phyloP scores from a whole-genome alignment of 2,329 filamentous ascomycete genomes.

The Monosporascus sp. region DNA sequence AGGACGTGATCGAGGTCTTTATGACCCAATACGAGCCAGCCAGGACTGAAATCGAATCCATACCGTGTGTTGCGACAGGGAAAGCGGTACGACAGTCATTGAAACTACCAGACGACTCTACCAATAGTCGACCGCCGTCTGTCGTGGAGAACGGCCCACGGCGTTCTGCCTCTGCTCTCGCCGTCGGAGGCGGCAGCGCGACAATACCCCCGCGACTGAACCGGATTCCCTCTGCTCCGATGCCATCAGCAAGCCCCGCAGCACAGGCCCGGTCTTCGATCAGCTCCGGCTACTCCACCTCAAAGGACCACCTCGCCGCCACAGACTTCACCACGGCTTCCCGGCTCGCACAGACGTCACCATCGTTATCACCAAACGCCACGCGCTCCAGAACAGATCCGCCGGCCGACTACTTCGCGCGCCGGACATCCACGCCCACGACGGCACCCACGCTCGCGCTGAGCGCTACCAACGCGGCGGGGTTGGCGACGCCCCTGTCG shows the following conservation, averaged over 20 bases:
- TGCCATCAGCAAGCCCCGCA: slow-evolving; percentile 29
- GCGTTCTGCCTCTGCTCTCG: slow-evolving; percentile 38
- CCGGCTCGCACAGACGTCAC: slow-evolving; percentile 29
- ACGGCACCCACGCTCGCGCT: slow-evolving; percentile 19
- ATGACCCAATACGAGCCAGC: slow-evolving; percentile 56
- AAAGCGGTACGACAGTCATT: slow-evolving; percentile 55
- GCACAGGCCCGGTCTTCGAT: slow-evolving; percentile 17
- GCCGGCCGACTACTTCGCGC: slow-evolving; percentile 27
- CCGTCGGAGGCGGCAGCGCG: slow-evolving; percentile 32
- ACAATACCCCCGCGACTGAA: slow-evolving; percentile 26
- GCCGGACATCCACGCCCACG: slow-evolving; percentile 20
- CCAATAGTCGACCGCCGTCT: slow-evolving; percentile 19
- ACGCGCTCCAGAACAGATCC: slow-evolving; percentile 22
- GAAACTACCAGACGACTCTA: slow-evolving; percentile 28
- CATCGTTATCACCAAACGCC: slow-evolving; percentile 24
- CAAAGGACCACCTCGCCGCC: slow-evolving; percentile 28
- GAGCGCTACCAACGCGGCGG: background rate
- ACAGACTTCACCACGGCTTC: slow-evolving; percentile 43
- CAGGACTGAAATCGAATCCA: slow-evolving; percentile 61
- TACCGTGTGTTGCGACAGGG: slow-evolving; percentile 59
- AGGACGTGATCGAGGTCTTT: slow-evolving; percentile 64
- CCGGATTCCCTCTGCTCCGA: slow-evolving; percentile 31
- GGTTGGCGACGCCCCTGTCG: background rate
- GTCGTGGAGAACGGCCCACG: slow-evolving; percentile 31
- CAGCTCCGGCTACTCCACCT: slow-evolving; percentile 12